These are phyloP conservation scores for Botryosphaeria dothidea DNA, from an alignment of 2,329 filamentous ascomycete genomes.

Conservation along the genomic window DNA sequence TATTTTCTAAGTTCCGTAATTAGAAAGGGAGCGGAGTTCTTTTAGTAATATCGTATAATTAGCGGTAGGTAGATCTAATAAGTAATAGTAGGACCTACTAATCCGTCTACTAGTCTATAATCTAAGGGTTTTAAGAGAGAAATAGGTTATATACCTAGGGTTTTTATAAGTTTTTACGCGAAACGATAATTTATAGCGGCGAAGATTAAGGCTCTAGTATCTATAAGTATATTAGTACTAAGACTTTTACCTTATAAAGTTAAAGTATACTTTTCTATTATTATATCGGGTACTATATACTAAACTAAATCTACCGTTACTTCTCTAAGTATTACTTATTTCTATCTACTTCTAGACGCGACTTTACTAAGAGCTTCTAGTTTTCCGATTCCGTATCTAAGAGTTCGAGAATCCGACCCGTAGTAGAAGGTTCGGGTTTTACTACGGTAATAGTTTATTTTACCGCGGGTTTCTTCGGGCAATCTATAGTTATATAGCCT, in stretches of 20 bases:
- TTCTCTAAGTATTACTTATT: neutral
- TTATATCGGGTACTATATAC: neutral
- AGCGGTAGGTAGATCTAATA: neutral
- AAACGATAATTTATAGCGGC: neutral
- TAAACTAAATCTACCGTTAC: neutral
- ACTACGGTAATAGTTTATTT: no score
- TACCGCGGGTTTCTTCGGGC: no score
- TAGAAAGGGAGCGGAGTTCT: neutral
- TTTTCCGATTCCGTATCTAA: neutral
- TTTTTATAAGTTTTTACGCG: neutral
- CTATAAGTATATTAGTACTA: neutral
- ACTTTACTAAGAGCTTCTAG: neutral
- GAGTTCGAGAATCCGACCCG: neutral
- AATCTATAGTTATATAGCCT: neutral
- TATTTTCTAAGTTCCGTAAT: neutral
- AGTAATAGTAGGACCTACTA: neutral
- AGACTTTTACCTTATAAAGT: neutral
- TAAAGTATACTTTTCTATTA: neutral
- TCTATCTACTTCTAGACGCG: neutral
- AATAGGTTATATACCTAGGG: neutral
- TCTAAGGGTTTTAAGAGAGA: neutral
- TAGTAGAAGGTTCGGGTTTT: no score
- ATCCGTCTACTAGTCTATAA: neutral
- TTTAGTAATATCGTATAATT: neutral
- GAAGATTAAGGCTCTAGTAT: neutral